These are phyloP conservation scores for Choanephora cucurbitarum DNA, from an alignment of 371 early-diverging fungal species.

Conservation along the genomic window DNA sequence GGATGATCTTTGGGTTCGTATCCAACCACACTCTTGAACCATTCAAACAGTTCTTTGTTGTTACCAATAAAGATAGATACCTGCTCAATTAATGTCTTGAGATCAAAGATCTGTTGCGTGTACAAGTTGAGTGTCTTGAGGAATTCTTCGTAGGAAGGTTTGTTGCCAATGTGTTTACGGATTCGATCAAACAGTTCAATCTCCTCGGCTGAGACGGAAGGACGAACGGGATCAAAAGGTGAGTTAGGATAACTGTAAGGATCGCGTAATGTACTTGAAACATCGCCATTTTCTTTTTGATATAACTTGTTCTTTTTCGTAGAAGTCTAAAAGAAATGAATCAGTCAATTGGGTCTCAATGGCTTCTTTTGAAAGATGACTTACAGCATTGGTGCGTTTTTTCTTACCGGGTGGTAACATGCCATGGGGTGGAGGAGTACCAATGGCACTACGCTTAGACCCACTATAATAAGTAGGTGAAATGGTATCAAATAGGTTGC, in stretches of 20 bases:
- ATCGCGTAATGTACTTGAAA: slow-evolving; percentile 4
- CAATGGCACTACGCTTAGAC: slow-evolving; percentile 10
- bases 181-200: slow-evolving; percentile 91
- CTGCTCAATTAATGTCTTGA: slow-evolving; percentile 80
- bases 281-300: slow-evolving; percentile 7
- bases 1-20: slow-evolving; percentile 74
- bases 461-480: slow-evolving; percentile 16
- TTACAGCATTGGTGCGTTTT: slow-evolving; percentile 21
- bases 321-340: too few relatives aligned
- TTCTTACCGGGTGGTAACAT: slow-evolving; percentile 28
- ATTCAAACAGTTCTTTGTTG: slow-evolving; percentile 82
- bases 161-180: slow-evolving; percentile 83
- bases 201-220: slow-evolving; percentile 69
- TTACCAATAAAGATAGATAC: slow-evolving; percentile 79
- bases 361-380: too few relatives aligned
- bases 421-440: slow-evolving; percentile 7
- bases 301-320: slow-evolving; percentile 12
- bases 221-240: slow-evolving; percentile 33
- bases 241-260: slow-evolving; percentile 21
- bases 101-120: slow-evolving; percentile 92
- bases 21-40: slow-evolving; percentile 96
- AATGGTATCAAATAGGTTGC: slow-evolving; percentile 19
- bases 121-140: slow-evolving; percentile 95
- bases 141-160: slow-evolving; percentile 94
- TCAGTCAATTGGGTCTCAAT: too few relatives aligned